Percentiles rank a stretch among this genome's conserved stretches.
Conservation (phyloP, 2,329 filamentous ascomycete species). For the Nectriaceae sp. region DNA sequence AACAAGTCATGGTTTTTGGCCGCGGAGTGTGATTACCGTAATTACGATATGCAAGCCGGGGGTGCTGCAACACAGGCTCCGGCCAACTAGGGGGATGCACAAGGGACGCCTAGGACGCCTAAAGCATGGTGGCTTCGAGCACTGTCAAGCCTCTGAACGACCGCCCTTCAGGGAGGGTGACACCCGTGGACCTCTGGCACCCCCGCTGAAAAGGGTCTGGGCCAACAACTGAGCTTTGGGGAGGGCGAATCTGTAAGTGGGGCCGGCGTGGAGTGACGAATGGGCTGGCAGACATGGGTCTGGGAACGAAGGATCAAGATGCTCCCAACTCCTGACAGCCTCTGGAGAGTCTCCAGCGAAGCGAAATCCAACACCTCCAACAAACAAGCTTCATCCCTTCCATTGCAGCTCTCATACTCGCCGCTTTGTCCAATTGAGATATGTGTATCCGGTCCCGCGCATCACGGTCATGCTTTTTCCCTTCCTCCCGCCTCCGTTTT, state of each 20-base stretch:
- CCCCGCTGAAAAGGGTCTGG: no score
- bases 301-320: neutral
- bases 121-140: slow-evolving; percentile 1
- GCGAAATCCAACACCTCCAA: no score
- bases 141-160: neutral
- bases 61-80: slow-evolving; percentile 21
- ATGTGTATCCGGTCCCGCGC: no score
- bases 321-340: no score
- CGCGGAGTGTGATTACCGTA: slow-evolving; percentile 13
- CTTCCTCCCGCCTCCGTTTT: neutral
- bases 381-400: no score
- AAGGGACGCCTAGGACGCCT: slow-evolving; percentile 5
- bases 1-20: neutral
- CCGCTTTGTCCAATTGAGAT: no score
- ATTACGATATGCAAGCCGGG: slow-evolving; percentile 31
- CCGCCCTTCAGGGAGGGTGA: neutral
- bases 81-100: slow-evolving; percentile 5
- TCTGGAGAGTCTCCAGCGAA: no score
- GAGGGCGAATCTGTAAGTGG: no score
- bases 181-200: neutral
- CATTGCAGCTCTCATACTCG: no score
- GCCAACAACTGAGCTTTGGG: no score
- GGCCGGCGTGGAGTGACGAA: neutral
- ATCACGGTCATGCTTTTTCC: neutral
- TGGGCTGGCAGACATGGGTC: neutral